Evolutionary conservation across 164 flowering plant species (phyloP).

Genomic region (Paratinospora sagittata): DNA sequence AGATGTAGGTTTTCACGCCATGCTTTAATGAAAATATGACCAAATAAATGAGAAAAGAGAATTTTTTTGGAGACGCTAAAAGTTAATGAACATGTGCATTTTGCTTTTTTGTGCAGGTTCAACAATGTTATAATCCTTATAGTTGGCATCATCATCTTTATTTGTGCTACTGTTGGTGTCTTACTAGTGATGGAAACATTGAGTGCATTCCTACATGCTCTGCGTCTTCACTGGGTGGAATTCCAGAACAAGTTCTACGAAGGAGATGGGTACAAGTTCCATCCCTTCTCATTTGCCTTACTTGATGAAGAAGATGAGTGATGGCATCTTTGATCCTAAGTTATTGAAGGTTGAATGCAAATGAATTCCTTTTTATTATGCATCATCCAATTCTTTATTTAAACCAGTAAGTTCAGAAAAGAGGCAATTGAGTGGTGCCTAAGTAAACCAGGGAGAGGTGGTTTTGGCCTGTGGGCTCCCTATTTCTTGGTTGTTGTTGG

Average conservation of each 20-base stretch:
- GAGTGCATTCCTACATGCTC: constrained; percentile 93
- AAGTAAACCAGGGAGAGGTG: not conserved
- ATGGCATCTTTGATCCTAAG: constrained; percentile 6
- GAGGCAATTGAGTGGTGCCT: not conserved
- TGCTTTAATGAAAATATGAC: too few species aligned
- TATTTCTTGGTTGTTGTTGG: not conserved
- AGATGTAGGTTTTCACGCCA: not conserved
- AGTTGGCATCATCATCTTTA: constrained; percentile 72
- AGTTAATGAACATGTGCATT: not conserved
- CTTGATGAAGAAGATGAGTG: constrained; percentile 62
- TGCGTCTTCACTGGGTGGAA: constrained; percentile 99
- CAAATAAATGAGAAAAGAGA: not conserved
- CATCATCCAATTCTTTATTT: constrained; percentile 5
- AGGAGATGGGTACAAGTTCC: constrained; percentile 93
- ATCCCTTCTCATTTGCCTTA: constrained; percentile 62
- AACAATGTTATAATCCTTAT: constrained; percentile 67
- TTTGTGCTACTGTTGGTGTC: constrained; percentile 90
- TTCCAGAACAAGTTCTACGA: constrained; percentile 95
- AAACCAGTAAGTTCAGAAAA: not conserved
- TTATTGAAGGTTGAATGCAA: not conserved
- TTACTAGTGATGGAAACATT: constrained; percentile 95
- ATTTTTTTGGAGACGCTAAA: not conserved
- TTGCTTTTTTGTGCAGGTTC: constrained; percentile 42
- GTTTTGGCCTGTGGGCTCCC: not conserved
- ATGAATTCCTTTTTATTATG: not conserved